Base-by-base conservation (phyloP, 352 stramenopile species). In the Pythium brachiatum region DNA sequence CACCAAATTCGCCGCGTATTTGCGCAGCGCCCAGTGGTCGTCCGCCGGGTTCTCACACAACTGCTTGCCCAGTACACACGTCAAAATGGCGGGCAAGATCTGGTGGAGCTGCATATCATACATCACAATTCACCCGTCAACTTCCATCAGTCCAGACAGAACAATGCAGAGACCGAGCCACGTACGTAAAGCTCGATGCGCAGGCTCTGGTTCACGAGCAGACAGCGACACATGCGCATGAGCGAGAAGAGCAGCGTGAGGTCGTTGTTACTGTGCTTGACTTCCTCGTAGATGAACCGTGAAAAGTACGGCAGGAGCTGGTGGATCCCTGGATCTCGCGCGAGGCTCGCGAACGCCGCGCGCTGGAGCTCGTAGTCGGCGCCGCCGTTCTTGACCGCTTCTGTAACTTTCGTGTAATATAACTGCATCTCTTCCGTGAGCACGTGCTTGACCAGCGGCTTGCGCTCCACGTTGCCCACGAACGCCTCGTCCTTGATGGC, bases 161-260 rank as follows among this genome's bases (percentile, higher is more conserved):
- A n/a, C n/a, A n/a, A n/a, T n/a, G n/a, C n/a, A 1, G 9, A 66
- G 3, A 5, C 38, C 53, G 34, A 21, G 0, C 25, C 31, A 79
- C 83, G n/a, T 74, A 94, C 86, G 57, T 95, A 97, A 50, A 98
- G 77, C 75, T 98, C 95, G 15, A 98, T 85, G 72, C 96, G 90
- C 26, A 98, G 77, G 57, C 90, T 83, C 18, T 83, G 78, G 78
- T 98, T 98, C 20, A 81, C 75, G 15, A 98, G 80, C 53, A 98
- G 55, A 73, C 86, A 95, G 67, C 85, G 79, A 53, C 86, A 92
- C 20, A 97, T 80, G 61, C 89, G 83, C 71, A 98, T 90, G 46
- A 98, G 79, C 21, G 89, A 86, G 41, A 76, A 86, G 1, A 96
- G 72, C 53, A 93, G 74, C 41, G 77, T 68, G 21, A 96, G 69